phyloP scores from a whole-genome alignment of 1,284 basidiomycete species.

The Malassezia furfur region DNA sequence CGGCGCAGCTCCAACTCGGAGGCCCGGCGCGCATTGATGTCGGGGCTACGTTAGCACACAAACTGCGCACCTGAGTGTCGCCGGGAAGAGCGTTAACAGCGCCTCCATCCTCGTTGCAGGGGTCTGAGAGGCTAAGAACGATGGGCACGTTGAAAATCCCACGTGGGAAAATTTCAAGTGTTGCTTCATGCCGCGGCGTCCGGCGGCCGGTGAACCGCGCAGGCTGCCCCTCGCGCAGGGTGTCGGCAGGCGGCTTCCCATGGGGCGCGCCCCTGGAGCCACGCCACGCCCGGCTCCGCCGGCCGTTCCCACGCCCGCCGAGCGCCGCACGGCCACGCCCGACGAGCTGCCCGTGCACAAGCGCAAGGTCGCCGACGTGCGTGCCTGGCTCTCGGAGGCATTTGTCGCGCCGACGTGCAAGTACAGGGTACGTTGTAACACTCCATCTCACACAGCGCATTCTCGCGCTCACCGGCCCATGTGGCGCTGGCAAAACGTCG shows the following conservation, averaged over 20 bases:
- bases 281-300: too few species aligned
- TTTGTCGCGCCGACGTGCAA: slow-evolving; percentile 62
- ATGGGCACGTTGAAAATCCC: not conserved
- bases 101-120: slow-evolving; percentile 9
- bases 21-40: slow-evolving; percentile 37
- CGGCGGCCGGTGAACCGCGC: not conserved
- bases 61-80: slow-evolving; percentile 8
- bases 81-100: slow-evolving; percentile 14
- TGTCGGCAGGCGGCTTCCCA: not conserved
- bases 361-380: slow-evolving; percentile 72
- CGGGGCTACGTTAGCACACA: slow-evolving; percentile 18
- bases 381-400: slow-evolving; percentile 74
- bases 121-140: not conserved
- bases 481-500: slow-evolving; percentile 82
- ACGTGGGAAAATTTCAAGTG: not conserved
- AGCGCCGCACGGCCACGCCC: too few species aligned
- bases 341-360: slow-evolving; percentile 68
- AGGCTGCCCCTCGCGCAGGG: not conserved
- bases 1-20: slow-evolving; percentile 45
- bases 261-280: not conserved
- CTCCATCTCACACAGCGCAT: slow-evolving; percentile 55
- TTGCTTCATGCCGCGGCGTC: not conserved
- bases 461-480: slow-evolving; percentile 74
- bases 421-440: slow-evolving; percentile 59
- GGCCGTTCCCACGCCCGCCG: too few species aligned